Evolutionary conservation across 805 yeast genomes (phyloP).

Genomic region (Wickerhamiella alocasiicola): DNA sequence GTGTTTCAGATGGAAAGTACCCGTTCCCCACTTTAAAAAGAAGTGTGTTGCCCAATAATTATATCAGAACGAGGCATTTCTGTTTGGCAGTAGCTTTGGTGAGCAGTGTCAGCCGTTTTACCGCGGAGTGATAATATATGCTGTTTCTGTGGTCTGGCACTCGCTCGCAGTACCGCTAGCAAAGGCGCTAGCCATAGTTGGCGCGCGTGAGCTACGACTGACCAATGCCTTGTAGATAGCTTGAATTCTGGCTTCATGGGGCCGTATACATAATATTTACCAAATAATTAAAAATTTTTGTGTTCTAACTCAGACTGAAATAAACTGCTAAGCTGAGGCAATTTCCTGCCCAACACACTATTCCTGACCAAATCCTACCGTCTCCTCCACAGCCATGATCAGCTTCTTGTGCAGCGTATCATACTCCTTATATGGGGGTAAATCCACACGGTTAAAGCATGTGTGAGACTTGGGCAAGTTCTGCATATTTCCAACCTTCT

Average conservation of each 20-base stretch:
- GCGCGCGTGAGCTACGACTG: not conserved
- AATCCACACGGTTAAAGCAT: constrained; percentile 96
- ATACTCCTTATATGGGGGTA: constrained; percentile 83
- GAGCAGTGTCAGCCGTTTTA: too few relatives aligned
- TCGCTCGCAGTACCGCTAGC: not conserved
- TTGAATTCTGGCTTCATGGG: too few relatives aligned
- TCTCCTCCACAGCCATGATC: constrained; percentile 94
- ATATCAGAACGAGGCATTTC: too few relatives aligned
- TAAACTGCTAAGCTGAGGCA: too few relatives aligned
- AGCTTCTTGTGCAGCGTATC: constrained; percentile 79
- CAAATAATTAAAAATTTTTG: not conserved
- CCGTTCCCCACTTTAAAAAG: too few relatives aligned
- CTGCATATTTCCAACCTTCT: constrained; percentile 87
- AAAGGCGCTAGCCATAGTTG: not conserved
- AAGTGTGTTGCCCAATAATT: too few relatives aligned
- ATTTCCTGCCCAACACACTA: constrained; percentile 30
- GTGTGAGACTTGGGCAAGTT: constrained; percentile 96
- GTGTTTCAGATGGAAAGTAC: too few relatives aligned
- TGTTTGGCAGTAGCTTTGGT: too few relatives aligned
- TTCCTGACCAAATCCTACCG: constrained; percentile 98
- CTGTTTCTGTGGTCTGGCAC: too few relatives aligned
- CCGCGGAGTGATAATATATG: too few relatives aligned
- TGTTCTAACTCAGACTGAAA: not conserved
- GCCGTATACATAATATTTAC: not conserved
- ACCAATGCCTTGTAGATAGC: too few relatives aligned